A percentile compares a stretch with the other conserved stretches of the same genome.
These are phyloP conservation scores for Spathaspora boniae DNA, from an alignment of 805 yeast species.

Conservation along the genomic window DNA sequence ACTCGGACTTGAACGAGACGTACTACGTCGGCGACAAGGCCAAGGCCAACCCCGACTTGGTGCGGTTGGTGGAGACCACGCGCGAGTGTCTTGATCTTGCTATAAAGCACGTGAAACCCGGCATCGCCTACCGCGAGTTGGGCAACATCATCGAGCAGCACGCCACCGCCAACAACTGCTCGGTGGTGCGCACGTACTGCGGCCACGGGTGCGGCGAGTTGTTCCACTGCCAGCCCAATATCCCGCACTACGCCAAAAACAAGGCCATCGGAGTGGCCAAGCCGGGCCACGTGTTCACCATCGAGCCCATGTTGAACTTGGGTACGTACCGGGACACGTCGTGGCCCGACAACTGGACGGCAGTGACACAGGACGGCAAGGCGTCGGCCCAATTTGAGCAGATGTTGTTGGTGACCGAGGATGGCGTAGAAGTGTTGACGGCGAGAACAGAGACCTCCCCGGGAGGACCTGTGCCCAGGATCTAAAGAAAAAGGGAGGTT, in stretches of 20 bases:
- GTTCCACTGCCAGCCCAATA: slow-evolving; percentile 89
- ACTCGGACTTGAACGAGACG: slow-evolving; percentile 94
- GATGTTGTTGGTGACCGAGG: slow-evolving; percentile 86
- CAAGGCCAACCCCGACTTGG: slow-evolving; percentile 71
- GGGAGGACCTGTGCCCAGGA: slow-evolving; percentile 77
- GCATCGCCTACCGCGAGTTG: slow-evolving; percentile 77
- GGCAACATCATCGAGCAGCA: slow-evolving; percentile 88
- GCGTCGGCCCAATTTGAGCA: slow-evolving; percentile 94
- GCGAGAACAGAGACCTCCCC: slow-evolving; percentile 80
- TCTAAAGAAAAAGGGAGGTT: slow-evolving; percentile 15
- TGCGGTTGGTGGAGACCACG: slow-evolving; percentile 82
- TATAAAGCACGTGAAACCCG: slow-evolving; percentile 85
- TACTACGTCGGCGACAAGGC: slow-evolving; percentile 94
- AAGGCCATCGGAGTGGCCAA: slow-evolving; percentile 91
- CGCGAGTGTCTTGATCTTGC: slow-evolving; percentile 86
- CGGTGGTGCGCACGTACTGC: slow-evolving; percentile 85
- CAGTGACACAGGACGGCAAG: slow-evolving; percentile 86
- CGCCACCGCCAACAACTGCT: slow-evolving; percentile 72
- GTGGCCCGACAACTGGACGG: slow-evolving; percentile 99
- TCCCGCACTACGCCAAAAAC: slow-evolving; percentile 92
- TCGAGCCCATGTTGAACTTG: slow-evolving; percentile 93
- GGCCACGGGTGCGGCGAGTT: slow-evolving; percentile 89
- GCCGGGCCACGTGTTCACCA: slow-evolving; percentile 95
- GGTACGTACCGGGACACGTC: slow-evolving; percentile 76
- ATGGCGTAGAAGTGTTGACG: slow-evolving; percentile 86